phyloP scores from a whole-genome alignment of 78 protist species.

The Speleostelium caveatum region DNA sequence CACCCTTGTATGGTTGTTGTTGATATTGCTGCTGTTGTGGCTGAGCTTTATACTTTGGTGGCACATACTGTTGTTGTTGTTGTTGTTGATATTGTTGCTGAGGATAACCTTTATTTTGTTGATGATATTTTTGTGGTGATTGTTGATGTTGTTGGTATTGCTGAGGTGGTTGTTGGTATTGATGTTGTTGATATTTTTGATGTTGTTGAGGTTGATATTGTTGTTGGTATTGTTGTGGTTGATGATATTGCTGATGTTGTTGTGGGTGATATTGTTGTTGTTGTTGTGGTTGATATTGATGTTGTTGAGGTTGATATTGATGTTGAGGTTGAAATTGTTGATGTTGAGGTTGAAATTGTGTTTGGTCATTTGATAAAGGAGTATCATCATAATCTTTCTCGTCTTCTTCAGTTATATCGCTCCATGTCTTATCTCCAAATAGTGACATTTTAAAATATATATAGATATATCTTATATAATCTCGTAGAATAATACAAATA shows the following conservation, averaged over 20 bases:
- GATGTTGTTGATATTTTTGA: not conserved
- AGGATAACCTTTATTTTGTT: no score
- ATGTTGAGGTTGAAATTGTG: no score
- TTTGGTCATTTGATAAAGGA: not conserved
- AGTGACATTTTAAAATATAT: no score
- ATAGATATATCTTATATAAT: no score
- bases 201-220: not conserved
- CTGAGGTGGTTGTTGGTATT: not conserved
- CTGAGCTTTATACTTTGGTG: no score
- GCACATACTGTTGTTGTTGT: no score
- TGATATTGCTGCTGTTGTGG: no score
- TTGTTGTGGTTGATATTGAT: not conserved
- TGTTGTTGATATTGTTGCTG: no score
- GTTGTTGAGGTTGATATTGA: no score
- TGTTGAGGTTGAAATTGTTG: no score
- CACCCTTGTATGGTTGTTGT: no score
- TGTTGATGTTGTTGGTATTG: not conserved
- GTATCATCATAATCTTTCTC: not conserved
- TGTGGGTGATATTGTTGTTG: not conserved
- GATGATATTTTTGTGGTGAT: not conserved
- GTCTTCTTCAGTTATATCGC: constrained; percentile 18
- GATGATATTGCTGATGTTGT: not conserved
- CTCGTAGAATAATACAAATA: no score
- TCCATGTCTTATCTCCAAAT: constrained; percentile 29
- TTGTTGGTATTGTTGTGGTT: not conserved